Evolutionary conservation across 345 rosid genomes (phyloP), one percentile per base, ranked within the genome.

Genomic region (Boechera retrofracta): DNA sequence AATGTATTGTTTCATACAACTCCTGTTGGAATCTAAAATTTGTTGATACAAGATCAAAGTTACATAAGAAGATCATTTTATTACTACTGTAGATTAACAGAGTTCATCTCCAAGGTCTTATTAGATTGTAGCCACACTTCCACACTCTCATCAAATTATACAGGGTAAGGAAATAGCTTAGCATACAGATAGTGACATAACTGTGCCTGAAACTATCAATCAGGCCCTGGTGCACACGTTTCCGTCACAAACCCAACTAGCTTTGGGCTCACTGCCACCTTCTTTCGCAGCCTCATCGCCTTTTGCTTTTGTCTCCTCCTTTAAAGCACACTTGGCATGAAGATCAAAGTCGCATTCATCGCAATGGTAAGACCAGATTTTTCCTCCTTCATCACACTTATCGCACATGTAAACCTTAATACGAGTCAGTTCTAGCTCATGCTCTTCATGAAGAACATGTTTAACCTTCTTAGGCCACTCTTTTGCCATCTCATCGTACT

Each of bases 391-490:
- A 0, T 67, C 45, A 7, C 93, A 87, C 69, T 75, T 79, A 56
- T 88, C 83, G 36, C 92, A 89, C 1, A 0, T 41, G 73, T 77
- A 86, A 58, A 0, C 4, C 26, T 4, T 16, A 9, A 75, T 52
- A 36, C 87, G 90, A n/a, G 44, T 61, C 52, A 81, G 87, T 51
- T 77, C 82, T 16, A 93, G 86, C 70, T 89, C 89, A 15, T 93
- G 93, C 70, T 88, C 83, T 73, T 80, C 89, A 7, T 91, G 93
- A 49, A 82, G 88, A 31, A 64, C 84, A 77, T 85, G 79, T 79
- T 85, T 87, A 80, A 91, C 60, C 64, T 86, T 89, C 87, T 79
- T 73, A 39, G 97, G 93, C 93, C 93, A 89, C 58, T 82, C 88
- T 81, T 93, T 87, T 7, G 89, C 84, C 85, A 80, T 84, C 73